Base-by-base conservation (phyloP, 2,329 filamentous ascomycete genomes). In the Blastomyces percursus region DNA sequence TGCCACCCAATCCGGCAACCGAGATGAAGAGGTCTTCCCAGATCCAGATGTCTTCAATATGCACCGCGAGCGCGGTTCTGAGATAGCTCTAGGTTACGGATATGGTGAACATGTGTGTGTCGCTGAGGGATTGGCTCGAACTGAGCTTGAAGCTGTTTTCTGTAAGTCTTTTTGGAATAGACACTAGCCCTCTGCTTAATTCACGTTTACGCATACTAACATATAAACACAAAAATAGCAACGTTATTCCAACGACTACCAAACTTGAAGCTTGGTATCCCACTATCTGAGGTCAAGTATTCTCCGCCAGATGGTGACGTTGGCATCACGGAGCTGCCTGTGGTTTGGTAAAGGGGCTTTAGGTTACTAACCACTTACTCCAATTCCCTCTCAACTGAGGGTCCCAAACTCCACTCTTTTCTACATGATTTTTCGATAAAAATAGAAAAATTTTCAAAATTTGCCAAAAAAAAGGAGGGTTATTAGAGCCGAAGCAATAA, bases 61-160 rank as follows among this genome's bases (percentile, higher is more conserved):
- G 68, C 72, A 76, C 64, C 74, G 78, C 27, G 68, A 69, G 44
- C 71, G 72, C 55, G 71, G 71, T 2, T 55, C 65, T 3, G 68
- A 75, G 56, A 71, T 76, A 54, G 73, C 73, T 0, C 71, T 81
- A 14, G 79, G 79, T 0, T 81, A 75, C 67, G 79, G 79, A 0
- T 81, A 74, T 65, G 79, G 79, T 1, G 71, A 74, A 16, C 79
- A 81, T 66, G 70, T 78, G 12, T 81, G 80, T 67, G 71, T 80
- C 30, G 79, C 77, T 5, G 79, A 81, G 66, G 70, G 71, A 51
- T 68, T 81, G 11, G 75, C 79, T 3, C 73, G 75, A 59, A 70
- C 74, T 0, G 79, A 81, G 66, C 67, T 81, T 60, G 73, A 73
- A 56, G 70, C 73, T 63, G 77, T 78, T 1, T 81, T 81, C 67